Conservation (phyloP, 1,284 basidiomycete species). For the Megacollybia platyphylla region DNA sequence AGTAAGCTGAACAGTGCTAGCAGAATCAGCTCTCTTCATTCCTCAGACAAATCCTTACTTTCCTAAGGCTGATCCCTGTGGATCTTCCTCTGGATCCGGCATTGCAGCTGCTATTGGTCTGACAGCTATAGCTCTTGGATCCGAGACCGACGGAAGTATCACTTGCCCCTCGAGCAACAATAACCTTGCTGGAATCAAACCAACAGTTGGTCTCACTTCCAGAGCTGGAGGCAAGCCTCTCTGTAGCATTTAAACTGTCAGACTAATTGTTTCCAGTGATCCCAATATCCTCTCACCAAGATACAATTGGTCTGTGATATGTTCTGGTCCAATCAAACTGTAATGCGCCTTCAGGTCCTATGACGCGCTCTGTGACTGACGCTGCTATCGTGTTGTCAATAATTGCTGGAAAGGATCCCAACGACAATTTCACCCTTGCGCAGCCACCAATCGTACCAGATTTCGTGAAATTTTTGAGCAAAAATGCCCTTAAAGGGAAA, state of each 20-base stretch:
- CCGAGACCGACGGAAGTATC: constrained; percentile 59
- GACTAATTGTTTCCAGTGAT: constrained; percentile 24
- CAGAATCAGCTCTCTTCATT: too few species aligned
- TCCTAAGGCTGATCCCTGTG: constrained; percentile 46
- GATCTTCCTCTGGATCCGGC: constrained; percentile 54
- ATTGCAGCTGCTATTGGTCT: constrained; percentile 53
- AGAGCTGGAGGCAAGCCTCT: constrained; percentile 36
- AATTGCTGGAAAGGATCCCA: constrained; percentile 47
- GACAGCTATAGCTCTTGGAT: constrained; percentile 43
- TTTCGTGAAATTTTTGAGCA: constrained; percentile 36
- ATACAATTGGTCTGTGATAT: constrained; percentile 32
- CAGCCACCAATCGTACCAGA: constrained; percentile 43
- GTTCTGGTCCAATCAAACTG: too few species aligned
- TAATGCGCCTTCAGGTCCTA: constrained; percentile 17
- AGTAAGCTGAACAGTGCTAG: too few species aligned
- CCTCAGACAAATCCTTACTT: constrained; percentile 41
- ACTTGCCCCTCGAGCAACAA: constrained; percentile 38
- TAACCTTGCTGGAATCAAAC: constrained; percentile 47
- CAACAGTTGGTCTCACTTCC: constrained; percentile 51
- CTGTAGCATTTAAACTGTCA: neutral
- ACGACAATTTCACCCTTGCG: constrained; percentile 48
- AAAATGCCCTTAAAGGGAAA: constrained; percentile 36
- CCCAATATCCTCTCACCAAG: constrained; percentile 50
- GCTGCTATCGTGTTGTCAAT: constrained; percentile 44
- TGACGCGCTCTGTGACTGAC: constrained; percentile 45